A percentile compares a stretch with the other conserved stretches of the same genome.
Conservation (phyloP, 1,284 basidiomycete genomes). For the Malassezia furfur region DNA sequence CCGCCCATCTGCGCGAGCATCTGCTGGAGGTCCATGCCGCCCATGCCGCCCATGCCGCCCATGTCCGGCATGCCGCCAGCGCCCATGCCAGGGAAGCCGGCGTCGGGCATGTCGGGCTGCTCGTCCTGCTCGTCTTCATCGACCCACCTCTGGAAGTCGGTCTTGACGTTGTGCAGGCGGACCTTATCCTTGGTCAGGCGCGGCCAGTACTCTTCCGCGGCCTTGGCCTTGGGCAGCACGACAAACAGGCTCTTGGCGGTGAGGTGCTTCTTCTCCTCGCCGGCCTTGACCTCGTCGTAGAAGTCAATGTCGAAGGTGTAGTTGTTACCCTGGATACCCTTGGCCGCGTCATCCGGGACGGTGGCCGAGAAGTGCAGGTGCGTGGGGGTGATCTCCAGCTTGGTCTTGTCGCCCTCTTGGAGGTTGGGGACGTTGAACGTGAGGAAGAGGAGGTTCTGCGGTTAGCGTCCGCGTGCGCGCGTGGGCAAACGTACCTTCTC, state of each 20-base stretch:
- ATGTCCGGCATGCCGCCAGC: slow-evolving; percentile 13
- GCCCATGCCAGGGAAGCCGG: slow-evolving; percentile 27
- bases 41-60: slow-evolving; percentile 43
- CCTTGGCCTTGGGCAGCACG: slow-evolving; percentile 42
- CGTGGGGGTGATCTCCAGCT: slow-evolving; percentile 34
- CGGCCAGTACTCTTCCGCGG: slow-evolving; percentile 47
- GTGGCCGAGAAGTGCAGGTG: slow-evolving; percentile 38
- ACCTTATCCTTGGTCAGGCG: slow-evolving; percentile 48
- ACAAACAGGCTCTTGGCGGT: slow-evolving; percentile 45
- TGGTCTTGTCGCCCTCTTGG: slow-evolving; percentile 32
- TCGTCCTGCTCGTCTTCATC: slow-evolving; percentile 48
- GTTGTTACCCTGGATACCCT: slow-evolving; percentile 35
- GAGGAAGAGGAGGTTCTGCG: slow-evolving; percentile 39
- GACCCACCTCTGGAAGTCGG: slow-evolving; percentile 49
- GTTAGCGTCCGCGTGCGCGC: background rate
- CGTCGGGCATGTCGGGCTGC: slow-evolving; percentile 21
- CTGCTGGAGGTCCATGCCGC: slow-evolving; percentile 34
- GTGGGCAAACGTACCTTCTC: slow-evolving; percentile 27
- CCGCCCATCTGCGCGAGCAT: slow-evolving; percentile 28
- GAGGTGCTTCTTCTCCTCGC: slow-evolving; percentile 35
- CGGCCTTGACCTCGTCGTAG: slow-evolving; percentile 44
- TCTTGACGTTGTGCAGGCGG: slow-evolving; percentile 49
- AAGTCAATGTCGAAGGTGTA: slow-evolving; percentile 44
- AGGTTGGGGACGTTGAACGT: slow-evolving; percentile 48
- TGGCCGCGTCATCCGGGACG: slow-evolving; percentile 28